Evolutionary conservation across 441 rosid genomes (phyloP).

Genomic region (Pelargonium exstipulatum): DNA sequence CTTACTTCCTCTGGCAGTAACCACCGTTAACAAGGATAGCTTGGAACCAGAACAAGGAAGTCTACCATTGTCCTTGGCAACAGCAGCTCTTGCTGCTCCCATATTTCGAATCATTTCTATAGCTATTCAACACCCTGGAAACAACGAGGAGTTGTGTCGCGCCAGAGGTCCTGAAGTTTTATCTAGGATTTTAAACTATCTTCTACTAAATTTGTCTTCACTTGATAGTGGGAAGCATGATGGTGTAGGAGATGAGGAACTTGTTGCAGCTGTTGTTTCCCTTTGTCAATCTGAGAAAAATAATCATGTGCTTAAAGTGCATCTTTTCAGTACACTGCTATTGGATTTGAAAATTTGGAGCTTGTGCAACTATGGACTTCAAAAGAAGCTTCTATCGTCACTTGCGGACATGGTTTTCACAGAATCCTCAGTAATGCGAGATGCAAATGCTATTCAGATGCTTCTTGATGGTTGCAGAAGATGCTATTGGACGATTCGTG

Average conservation of each 20-base stretch:
- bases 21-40: constrained; percentile 66
- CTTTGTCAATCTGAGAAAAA: constrained; percentile 83
- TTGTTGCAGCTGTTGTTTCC: constrained; percentile 90
- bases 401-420: constrained; percentile 99
- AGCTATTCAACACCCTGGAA: constrained; percentile 84
- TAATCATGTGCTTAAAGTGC: constrained; percentile 88
- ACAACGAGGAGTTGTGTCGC: constrained; percentile 83
- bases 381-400: constrained; percentile 93
- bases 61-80: constrained; percentile 48
- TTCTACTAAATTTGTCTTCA: constrained; percentile 72
- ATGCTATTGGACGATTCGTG: constrained; percentile 90
- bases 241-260: constrained; percentile 89
- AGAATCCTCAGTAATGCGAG: constrained; percentile 82
- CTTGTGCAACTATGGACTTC: constrained; percentile 94
- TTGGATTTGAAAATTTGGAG: constrained; percentile 96
- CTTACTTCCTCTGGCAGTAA: constrained; percentile 79
- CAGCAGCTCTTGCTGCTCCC: constrained; percentile 83
- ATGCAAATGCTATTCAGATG: constrained; percentile 97
- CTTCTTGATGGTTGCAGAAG: constrained; percentile 99
- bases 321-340: constrained; percentile 81
- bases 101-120: constrained; percentile 74
- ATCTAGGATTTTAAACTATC: constrained; percentile 78
- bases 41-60: constrained; percentile 71
- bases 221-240: constrained; percentile 50
- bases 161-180: constrained; percentile 87